Base-by-base conservation (phyloP, 345 rosid species). In the Adansonia digitata region DNA sequence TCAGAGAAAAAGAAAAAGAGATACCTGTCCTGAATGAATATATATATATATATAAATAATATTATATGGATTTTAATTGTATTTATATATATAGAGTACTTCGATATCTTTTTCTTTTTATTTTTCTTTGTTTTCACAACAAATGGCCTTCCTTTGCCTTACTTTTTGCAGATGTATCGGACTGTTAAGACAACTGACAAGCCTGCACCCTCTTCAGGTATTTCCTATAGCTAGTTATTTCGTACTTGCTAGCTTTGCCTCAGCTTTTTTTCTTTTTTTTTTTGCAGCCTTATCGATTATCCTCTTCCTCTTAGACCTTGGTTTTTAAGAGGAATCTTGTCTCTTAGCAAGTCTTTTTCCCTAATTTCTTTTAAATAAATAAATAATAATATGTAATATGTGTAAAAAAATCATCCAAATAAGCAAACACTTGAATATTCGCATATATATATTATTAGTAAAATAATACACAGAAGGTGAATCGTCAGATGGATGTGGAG, bases 161-260 rank as follows among this genome's bases (percentile, higher is more conserved):
- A 3, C 3, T 31, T 24, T 29, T 78, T 82, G 80, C 86, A 92
- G 97, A 92, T 92, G 97, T 92, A 92, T 85, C 87, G 97, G 82
- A 92, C 97, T 78, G 93, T 92, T 61, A 92, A 90, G 88, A 88
- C 94, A 73, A 92, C 97, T 78, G 93, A 88, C 84, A 92, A 87
- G 79, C 84, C 86, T 72, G 93, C 89, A 67, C 89, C 87, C 83
- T 92, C 92, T 73, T 90, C 97, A 75, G 97, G 97, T 92, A 90
- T 80, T 79, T 79, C 81, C 68, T 74, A 74, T 78, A 31, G 1
- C 3, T 31, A 31, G 3, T 31, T 31, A 31, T 31, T 78, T 80
- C 75, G 7, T 72, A 57, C 66, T 37, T 49, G 31, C 3, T 31
- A 31, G 61, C 31, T 73, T 72, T 65, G 24, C 24, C 27, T 77